These are phyloP conservation scores for Penicillium malachiteum DNA, from an alignment of 495 filamentous ascomycete genomes.

Conservation along the genomic window DNA sequence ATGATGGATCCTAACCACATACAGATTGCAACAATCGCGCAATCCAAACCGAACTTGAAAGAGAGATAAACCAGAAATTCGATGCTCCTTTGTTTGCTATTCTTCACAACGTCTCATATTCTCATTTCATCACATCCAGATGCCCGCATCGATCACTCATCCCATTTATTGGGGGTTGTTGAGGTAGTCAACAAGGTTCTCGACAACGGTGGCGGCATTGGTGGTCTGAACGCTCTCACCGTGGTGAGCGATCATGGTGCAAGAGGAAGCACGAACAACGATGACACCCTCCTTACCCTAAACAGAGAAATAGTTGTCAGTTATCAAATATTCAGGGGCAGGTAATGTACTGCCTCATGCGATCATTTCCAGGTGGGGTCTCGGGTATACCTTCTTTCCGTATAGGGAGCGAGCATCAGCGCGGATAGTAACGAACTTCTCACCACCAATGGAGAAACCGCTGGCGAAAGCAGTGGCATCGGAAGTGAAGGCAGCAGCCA, in stretches of 20 bases:
- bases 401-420: constrained; percentile 78
- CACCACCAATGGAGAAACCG: constrained; percentile 70
- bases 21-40: not conserved
- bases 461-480: constrained; percentile 28
- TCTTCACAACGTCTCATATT: constrained; percentile 25
- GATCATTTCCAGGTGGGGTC: not conserved
- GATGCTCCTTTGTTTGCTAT: constrained; percentile 28
- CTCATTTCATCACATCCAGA: constrained; percentile 15
- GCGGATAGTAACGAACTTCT: constrained; percentile 70
- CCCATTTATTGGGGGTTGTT: constrained; percentile 33
- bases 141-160: constrained; percentile 7
- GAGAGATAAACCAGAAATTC: constrained; percentile 5
- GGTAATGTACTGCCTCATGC: not conserved
- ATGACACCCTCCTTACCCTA: constrained; percentile 81
- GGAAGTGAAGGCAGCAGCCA: constrained; percentile 34
- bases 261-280: constrained; percentile 78
- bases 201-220: constrained; percentile 40
- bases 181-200: constrained; percentile 47
- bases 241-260: constrained; percentile 85
- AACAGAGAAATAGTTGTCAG: not conserved
- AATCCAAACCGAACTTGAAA: not conserved
- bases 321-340: not conserved
- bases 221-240: constrained; percentile 61
- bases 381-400: constrained; percentile 68
- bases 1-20: not conserved